Percentiles rank a stretch among this genome's conserved stretches.
These are phyloP conservation scores for Pseudogymnoascus sp. DNA, from an alignment of 2,329 filamentous ascomycete genomes.

Conservation along the genomic window DNA sequence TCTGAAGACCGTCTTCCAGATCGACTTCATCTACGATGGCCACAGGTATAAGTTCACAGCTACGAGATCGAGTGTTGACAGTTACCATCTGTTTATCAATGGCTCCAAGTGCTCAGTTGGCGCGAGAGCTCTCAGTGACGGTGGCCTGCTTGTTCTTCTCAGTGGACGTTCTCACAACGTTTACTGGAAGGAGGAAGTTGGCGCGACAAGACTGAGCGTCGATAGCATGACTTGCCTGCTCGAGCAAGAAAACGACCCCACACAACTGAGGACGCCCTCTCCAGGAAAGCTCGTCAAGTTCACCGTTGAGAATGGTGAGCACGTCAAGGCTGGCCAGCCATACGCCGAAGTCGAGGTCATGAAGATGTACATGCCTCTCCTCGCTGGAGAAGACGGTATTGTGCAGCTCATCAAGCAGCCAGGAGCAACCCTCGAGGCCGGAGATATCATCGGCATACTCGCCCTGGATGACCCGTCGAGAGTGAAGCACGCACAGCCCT, in stretches of 20 bases:
- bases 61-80: slow-evolving; percentile 83
- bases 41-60: slow-evolving; percentile 96
- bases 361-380: slow-evolving; percentile 99
- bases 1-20: slow-evolving; percentile 91
- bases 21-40: slow-evolving; percentile 98
- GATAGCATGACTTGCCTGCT: slow-evolving; percentile 97
- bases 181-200: slow-evolving; percentile 99
- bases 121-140: slow-evolving; percentile 85
- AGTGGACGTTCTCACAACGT: slow-evolving; percentile 93
- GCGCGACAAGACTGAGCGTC: slow-evolving; percentile 88
- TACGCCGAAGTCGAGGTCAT: slow-evolving; percentile 99
- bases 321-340: slow-evolving; percentile 83
- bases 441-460: slow-evolving; percentile 96
- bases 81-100: slow-evolving; percentile 98
- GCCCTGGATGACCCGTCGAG: slow-evolving; percentile 90
- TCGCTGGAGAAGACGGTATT: slow-evolving; percentile 89
- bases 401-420: slow-evolving; percentile 99
- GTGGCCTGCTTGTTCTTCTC: slow-evolving; percentile 83
- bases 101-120: slow-evolving; percentile 93
- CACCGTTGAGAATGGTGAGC: slow-evolving; percentile 87
- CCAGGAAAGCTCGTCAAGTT: slow-evolving; percentile 98
- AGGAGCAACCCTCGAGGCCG: slow-evolving; percentile 92
- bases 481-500: slow-evolving; percentile 93
- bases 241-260: slow-evolving; percentile 98
- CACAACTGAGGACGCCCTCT: slow-evolving; percentile 86